Evolutionary conservation across 176 grass and related monocot genomes (phyloP), one percentile per base, ranked within the genome.

Genomic region (Rhynchospora pubera): DNA sequence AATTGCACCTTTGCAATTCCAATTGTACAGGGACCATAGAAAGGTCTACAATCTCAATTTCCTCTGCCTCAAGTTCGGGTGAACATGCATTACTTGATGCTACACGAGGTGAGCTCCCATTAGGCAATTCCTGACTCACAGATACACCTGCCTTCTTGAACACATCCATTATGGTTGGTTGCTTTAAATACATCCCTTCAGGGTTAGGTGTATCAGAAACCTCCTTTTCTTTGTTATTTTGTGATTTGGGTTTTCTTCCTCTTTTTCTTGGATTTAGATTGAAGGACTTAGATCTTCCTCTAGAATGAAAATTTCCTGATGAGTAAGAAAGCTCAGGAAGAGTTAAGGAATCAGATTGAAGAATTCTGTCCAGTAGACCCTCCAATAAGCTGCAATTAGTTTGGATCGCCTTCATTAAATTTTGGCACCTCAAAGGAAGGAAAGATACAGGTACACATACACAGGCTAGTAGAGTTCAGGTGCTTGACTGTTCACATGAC

Each of bases 1-100:
- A 89, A 89, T 94, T 94, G 64, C 83, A 94, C 85, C 85, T 84
- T 86, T 97, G 91, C 81, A 83, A 89, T 90, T 97, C 90, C 81
- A 97, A 78, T 52, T 80, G 81, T 84, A 75, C 14, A n/a, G 91
- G 88, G 63, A 82, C 72, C 82, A 87, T 85, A 53, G 87, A 86
- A 83, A 97, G 69, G 87, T 94, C 94, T 80, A 92, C 62, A 87
- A 77, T 42, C 52, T 88, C 91, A 89, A 94, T 73, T 83, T 92
- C 83, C 71, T 85, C 70, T 85, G 55, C 64, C 58, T 92, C 90
- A 46, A 78, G 78, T 86, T 92, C 88, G 77, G 56, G 76, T 53
- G 22, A 75, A 75, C 22, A 53, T 53, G 71, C 19, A 75, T 75
- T 75, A 30, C 9, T 85, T 79, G 83, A 61, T 42, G 73, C 79